These are phyloP conservation scores for Saccharum hybrid DNA, from an alignment of 202 grass and related monocot genomes.

Conservation along the genomic window DNA sequence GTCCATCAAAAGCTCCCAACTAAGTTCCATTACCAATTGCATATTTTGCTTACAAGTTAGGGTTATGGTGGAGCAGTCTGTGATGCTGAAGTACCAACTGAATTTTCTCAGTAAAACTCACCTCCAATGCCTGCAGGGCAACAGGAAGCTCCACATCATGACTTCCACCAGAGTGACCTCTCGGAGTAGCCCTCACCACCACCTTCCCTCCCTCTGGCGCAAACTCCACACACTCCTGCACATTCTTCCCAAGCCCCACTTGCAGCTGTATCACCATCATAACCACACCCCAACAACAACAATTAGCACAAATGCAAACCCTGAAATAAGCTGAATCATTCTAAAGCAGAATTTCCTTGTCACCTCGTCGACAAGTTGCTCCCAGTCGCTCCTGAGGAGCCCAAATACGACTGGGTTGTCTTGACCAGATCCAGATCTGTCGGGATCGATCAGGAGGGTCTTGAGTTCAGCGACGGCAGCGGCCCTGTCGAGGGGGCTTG, in stretches of 20 bases:
- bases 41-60: conserved; percentile 27
- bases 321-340: conserved; percentile 27
- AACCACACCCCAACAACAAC: conserved; percentile 29
- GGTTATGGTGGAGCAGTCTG: conserved; percentile 1
- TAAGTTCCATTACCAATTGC: neutral
- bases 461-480: conserved; percentile 58
- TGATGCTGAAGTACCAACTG: neutral
- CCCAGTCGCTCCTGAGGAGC: conserved; percentile 75
- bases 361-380: conserved; percentile 81
- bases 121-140: conserved; percentile 78
- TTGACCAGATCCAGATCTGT: conserved; percentile 41
- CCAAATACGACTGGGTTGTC: conserved; percentile 70
- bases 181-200: conserved; percentile 55
- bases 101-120: conserved; percentile 48
- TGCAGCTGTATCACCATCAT: conserved; percentile 62
- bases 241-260: conserved; percentile 63
- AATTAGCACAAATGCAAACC: conserved; percentile 33
- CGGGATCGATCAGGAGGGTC: conserved; percentile 41
- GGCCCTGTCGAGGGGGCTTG: conserved; percentile 56
- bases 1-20: conserved; percentile 25
- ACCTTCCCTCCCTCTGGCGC: conserved; percentile 58
- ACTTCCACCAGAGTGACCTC: conserved; percentile 12
- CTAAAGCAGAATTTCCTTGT: conserved; percentile 18
- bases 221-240: conserved; percentile 65
- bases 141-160: conserved; percentile 54